Evolutionary conservation across 495 filamentous ascomycete species (phyloP), one percentile per base, ranked within the genome.

Genomic region (Coniosporium apollinis): DNA sequence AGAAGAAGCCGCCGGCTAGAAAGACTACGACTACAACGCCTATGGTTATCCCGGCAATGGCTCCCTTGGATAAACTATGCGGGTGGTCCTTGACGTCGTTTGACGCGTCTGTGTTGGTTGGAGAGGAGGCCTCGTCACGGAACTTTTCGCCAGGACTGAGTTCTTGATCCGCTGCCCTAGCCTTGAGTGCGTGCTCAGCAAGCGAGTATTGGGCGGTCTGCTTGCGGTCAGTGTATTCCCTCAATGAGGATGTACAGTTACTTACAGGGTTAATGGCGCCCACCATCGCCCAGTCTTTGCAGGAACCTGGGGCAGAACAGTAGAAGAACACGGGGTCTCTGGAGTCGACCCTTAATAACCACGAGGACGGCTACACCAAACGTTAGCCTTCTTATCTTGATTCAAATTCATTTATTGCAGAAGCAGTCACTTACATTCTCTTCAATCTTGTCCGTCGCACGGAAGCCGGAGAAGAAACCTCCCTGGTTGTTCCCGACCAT

Each of bases 261-360:
- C 40, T 35, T 52, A 55, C 53, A 10, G 54, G 46, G 32, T 66
- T 66, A 43, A 66, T 62, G 7, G 51, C 61, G 16, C 57, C 57
- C 15, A 60, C 45, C 64, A 66, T 67, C 9, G 48, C 36, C 15
- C 46, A 59, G 13, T 47, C 42, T 24, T 51, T 56, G 31, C 25
- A 67, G 10, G 49, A 53, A 4, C 48, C 51, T 0, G 61, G 58
- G 1, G 68, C 66, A 0, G 56, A 51, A 51, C 70, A 76, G 52
- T 78, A 78, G 54, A 62, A 74, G 48, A 71, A 76, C 19, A 73
- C 60, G 4, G 71, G 67, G 4, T 59, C 43, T 0, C 68, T 74
- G 47, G 64, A 58, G 44, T 74, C 74, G 44, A 78, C 55, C 4
- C 43, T 49, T 8, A 73, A 34, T 28, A 50, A 50, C 54, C 57